These are phyloP conservation scores for Stenogyne calaminthoides DNA, from an alignment of 305 asterid species.

Conservation along the genomic window DNA sequence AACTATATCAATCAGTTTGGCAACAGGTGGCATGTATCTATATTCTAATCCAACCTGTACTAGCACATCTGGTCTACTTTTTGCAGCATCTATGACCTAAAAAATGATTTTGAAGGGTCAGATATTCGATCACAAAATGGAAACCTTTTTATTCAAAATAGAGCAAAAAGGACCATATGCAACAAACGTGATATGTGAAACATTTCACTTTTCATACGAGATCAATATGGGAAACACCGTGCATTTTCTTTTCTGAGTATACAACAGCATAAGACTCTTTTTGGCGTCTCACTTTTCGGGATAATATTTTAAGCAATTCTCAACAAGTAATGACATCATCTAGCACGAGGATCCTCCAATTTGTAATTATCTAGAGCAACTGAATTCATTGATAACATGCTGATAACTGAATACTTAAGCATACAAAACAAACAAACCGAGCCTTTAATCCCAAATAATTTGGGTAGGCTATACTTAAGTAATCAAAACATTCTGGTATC, in stretches of 20 bases:
- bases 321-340: background rate
- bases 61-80: conserved; percentile 65
- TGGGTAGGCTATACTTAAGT: background rate
- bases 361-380: background rate
- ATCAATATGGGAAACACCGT: background rate
- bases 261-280: background rate
- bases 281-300: background rate
- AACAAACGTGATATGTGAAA: background rate
- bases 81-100: conserved; percentile 82
- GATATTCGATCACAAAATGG: conserved; percentile 1
- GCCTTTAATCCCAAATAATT: no score
- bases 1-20: conserved; percentile 79
- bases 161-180: background rate
- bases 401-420: background rate
- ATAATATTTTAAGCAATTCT: background rate
- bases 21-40: conserved; percentile 97
- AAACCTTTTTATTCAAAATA: background rate
- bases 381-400: background rate
- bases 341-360: background rate
- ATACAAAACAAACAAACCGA: no score
- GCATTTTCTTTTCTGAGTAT: background rate
- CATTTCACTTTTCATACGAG: background rate
- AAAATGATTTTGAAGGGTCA: background rate
- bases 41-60: conserved; percentile 96
- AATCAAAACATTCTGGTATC: background rate